phyloP scores from a whole-genome alignment of 2,329 filamentous ascomycete species.

The Aschersonia sp. region DNA sequence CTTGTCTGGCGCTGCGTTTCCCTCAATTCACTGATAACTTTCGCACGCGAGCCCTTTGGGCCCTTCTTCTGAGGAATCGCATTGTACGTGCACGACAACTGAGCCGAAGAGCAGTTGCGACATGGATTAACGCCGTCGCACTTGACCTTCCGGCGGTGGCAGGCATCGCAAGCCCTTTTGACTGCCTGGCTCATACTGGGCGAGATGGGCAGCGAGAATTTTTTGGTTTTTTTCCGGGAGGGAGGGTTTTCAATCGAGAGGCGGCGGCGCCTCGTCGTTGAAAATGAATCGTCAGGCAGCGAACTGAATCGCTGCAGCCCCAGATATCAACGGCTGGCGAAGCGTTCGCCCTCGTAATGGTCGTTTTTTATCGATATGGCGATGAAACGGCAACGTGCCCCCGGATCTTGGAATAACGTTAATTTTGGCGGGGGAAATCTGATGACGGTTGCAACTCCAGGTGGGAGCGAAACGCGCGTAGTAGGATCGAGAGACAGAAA shows the following conservation, averaged over 20 bases:
- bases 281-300: slow-evolving; percentile 1
- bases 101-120: slow-evolving; percentile 53
- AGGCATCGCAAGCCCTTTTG: slow-evolving; percentile 56
- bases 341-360: no score
- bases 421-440: slow-evolving; percentile 13
- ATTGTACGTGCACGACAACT: slow-evolving; percentile 59
- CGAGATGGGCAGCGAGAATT: background rate
- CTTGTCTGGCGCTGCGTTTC: slow-evolving; percentile 54
- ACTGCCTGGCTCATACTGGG: slow-evolving; percentile 34
- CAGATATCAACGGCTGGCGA: background rate
- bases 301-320: background rate
- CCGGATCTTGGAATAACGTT: slow-evolving; percentile 3
- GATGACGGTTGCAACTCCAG: slow-evolving; percentile 2
- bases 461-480: slow-evolving; percentile 5
- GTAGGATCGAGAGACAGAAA: slow-evolving; percentile 1
- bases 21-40: slow-evolving; percentile 60
- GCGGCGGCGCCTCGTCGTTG: background rate
- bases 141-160: slow-evolving; percentile 61
- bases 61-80: slow-evolving; percentile 65
- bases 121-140: slow-evolving; percentile 59
- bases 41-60: slow-evolving; percentile 59
- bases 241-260: background rate
- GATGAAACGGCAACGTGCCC: slow-evolving; percentile 3
- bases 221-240: background rate
- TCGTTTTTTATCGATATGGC: background rate